Conservation (phyloP, 306 rosid species). For the Luffa acutangula region DNA sequence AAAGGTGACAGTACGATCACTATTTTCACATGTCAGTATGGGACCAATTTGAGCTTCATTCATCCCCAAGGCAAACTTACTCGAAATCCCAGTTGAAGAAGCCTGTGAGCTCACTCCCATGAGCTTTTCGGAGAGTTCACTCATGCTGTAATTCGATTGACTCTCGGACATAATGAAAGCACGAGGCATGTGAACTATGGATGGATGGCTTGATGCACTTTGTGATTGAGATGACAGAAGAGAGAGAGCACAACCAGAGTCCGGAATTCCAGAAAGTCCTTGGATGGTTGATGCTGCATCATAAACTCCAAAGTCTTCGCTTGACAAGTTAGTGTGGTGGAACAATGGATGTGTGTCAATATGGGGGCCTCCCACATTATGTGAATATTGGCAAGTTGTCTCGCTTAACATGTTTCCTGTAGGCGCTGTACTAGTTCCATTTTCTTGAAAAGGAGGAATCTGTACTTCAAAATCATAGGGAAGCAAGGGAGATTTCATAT, state of each 20-base stretch:
- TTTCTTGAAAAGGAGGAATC: slow-evolving; percentile 43
- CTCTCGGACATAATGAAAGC: slow-evolving; percentile 34
- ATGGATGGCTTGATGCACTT: slow-evolving; percentile 43
- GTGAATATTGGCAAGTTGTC: slow-evolving; percentile 28
- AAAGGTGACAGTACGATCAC: slow-evolving; percentile 29
- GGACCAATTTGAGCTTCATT: slow-evolving; percentile 36
- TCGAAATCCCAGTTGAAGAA: slow-evolving; percentile 32
- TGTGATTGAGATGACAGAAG: slow-evolving; percentile 96
- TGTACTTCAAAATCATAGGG: slow-evolving; percentile 28
- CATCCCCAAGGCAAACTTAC: slow-evolving; percentile 32
- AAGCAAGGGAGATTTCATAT: slow-evolving; percentile 31
- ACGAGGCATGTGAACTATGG: slow-evolving; percentile 45
- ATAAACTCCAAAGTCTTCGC: slow-evolving; percentile 48
- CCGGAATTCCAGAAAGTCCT: slow-evolving; percentile 46
- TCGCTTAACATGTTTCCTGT: slow-evolving; percentile 39
- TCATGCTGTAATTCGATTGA: slow-evolving; percentile 38
- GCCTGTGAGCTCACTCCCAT: slow-evolving; percentile 44
- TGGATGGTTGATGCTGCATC: slow-evolving; percentile 39
- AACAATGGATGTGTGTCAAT: slow-evolving; percentile 28
- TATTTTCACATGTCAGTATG: slow-evolving; percentile 28
- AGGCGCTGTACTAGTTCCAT: slow-evolving; percentile 23
- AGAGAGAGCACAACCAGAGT: slow-evolving; percentile 89
- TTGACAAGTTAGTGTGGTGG: slow-evolving; percentile 33
- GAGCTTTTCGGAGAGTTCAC: slow-evolving; percentile 37
- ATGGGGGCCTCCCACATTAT: slow-evolving; percentile 16